These are phyloP conservation scores for Avena atlantica DNA, from an alignment of 176 grass and related monocot genomes.

Conservation along the genomic window DNA sequence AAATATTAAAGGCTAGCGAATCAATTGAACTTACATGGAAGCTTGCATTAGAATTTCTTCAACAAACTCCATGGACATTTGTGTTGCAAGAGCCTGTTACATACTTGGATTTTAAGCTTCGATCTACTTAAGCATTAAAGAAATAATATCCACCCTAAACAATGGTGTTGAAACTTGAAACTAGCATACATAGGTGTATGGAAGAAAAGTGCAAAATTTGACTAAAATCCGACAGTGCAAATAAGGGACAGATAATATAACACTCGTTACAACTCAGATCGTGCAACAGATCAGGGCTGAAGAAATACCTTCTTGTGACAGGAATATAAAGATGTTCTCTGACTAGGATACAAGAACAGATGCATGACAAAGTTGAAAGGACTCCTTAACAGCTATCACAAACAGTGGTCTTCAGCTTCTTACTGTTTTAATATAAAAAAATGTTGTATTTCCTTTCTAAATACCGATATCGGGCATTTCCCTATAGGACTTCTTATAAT, in stretches of 20 bases:
- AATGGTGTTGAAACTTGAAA: constrained; percentile 1
- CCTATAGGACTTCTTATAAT: no score
- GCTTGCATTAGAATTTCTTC: constrained; percentile 70
- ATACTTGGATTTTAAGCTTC: constrained; percentile 42
- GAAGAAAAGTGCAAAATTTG: not conserved
- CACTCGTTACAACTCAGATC: not conserved
- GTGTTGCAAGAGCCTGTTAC: constrained; percentile 63
- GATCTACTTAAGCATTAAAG: not conserved
- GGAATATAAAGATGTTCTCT: constrained; percentile 12
- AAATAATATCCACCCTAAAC: constrained; percentile 31
- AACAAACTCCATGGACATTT: constrained; percentile 57
- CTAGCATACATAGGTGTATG: not conserved
- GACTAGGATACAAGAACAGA: not conserved
- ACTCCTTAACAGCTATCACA: not conserved
- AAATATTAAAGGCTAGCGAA: constrained; percentile 25
- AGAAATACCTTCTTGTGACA: not conserved
- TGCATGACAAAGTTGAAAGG: not conserved
- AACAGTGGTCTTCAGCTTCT: not conserved
- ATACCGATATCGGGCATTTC: no score
- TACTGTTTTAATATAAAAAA: no score
- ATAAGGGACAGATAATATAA: not conserved
- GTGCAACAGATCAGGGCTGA: not conserved
- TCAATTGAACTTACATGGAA: constrained; percentile 67
- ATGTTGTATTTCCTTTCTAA: no score
- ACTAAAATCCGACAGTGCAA: not conserved